These are phyloP conservation scores for Crithidia bombi DNA, from an alignment of 208 protist species.

Conservation along the genomic window DNA sequence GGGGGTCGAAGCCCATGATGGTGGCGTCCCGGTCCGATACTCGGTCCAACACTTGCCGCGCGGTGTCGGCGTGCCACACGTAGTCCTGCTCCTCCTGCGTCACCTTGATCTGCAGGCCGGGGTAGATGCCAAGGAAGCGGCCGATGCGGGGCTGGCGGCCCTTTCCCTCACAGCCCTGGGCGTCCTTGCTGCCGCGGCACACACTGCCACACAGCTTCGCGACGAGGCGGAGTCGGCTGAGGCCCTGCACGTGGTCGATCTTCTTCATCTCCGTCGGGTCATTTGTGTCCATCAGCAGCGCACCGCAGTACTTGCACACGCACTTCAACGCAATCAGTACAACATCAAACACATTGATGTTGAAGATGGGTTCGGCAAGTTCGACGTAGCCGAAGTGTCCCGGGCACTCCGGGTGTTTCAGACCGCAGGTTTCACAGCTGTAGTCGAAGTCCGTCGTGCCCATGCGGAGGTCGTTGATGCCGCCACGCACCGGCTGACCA, in stretches of 20 bases:
- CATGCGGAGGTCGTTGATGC: conserved; percentile 91
- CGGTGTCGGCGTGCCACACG: conserved; percentile 76
- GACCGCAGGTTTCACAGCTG: conserved; percentile 83
- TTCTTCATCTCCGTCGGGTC: conserved; percentile 57
- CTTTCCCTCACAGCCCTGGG: conserved; percentile 78
- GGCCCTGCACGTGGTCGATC: conserved; percentile 50
- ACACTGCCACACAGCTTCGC: conserved; percentile 72
- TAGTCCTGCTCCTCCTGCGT: conserved; percentile 79
- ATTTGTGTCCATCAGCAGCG: conserved; percentile 77
- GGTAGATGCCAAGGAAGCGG: conserved; percentile 75
- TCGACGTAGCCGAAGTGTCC: conserved; percentile 99
- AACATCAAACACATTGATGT: conserved; percentile 96
- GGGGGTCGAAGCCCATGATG: conserved; percentile 78
- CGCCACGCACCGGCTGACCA: conserved; percentile 77
- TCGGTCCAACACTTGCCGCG: conserved; percentile 75
- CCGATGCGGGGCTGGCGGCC: conserved; percentile 81
- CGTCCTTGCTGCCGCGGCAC: conserved; percentile 47
- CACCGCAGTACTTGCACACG: conserved; percentile 98
- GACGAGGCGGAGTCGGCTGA: conserved; percentile 80
- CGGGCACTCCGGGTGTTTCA: conserved; percentile 88
- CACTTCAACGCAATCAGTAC: conserved; percentile 95
- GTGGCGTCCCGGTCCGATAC: conserved; percentile 69
- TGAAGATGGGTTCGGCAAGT: conserved; percentile 97
- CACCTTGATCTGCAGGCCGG: conserved; percentile 68
- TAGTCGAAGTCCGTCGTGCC: conserved; percentile 88